Percentiles rank a stretch among this genome's conserved stretches.
Evolutionary conservation across 805 yeast genomes (phyloP).

Genomic region (Osmozyma mogii): DNA sequence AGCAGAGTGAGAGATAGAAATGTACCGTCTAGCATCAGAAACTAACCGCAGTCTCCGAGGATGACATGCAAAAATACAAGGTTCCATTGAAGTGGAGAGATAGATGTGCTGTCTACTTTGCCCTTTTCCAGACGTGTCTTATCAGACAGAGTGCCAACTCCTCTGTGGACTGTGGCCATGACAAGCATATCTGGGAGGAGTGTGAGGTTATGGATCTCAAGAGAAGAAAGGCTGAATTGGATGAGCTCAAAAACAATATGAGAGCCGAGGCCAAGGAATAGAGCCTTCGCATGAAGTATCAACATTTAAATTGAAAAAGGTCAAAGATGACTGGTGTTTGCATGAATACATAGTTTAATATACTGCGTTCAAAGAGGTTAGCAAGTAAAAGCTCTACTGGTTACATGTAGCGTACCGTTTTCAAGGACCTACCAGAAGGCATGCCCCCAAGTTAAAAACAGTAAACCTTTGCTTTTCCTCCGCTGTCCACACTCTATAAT

Average conservation of each 20-base stretch:
- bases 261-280: too few species aligned
- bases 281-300: too few species aligned
- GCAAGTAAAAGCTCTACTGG: too few species aligned
- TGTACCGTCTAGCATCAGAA: background rate
- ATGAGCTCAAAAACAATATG: slow-evolving; percentile 41
- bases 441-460: too few species aligned
- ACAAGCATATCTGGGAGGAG: slow-evolving; percentile 78
- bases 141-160: slow-evolving; percentile 36
- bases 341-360: too few species aligned
- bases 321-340: too few species aligned
- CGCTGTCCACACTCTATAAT: slow-evolving; percentile 40
- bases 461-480: slow-evolving; percentile 29
- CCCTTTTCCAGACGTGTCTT: slow-evolving; percentile 37
- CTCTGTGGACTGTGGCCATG: slow-evolving; percentile 55
- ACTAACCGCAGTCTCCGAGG: slow-evolving; percentile 51
- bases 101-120: slow-evolving; percentile 61
- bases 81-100: slow-evolving; percentile 78
- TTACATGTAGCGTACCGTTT: too few species aligned
- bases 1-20: background rate
- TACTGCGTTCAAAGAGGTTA: too few species aligned
- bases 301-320: too few species aligned
- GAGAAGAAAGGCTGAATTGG: slow-evolving; percentile 70
- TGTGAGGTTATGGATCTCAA: slow-evolving; percentile 77
- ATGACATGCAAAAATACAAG: slow-evolving; percentile 72
- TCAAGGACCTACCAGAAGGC: too few species aligned